These are phyloP conservation scores for Euphorbia peplus DNA, from an alignment of 345 rosid genomes.

Conservation along the genomic window DNA sequence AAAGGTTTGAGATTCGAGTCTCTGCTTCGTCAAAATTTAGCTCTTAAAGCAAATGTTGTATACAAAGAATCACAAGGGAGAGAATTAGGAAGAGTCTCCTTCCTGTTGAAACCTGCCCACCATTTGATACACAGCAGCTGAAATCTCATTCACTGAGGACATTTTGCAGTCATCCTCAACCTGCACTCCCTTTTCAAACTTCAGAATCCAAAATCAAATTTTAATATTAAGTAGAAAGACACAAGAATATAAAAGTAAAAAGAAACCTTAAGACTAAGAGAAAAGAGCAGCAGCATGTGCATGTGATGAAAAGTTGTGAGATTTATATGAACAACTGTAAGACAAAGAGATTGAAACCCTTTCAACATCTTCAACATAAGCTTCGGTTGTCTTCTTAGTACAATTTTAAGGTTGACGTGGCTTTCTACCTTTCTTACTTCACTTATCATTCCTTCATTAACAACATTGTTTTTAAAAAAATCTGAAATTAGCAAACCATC, in stretches of 20 bases:
- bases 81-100: slow-evolving; percentile 18
- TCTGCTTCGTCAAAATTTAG: too few species aligned
- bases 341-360: slow-evolving; percentile 44
- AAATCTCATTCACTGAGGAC: slow-evolving; percentile 46
- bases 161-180: slow-evolving; percentile 49
- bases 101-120: slow-evolving; percentile 43
- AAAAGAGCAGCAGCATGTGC: slow-evolving; percentile 55
- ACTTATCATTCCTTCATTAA: too few species aligned
- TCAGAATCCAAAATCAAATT: not conserved
- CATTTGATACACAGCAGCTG: slow-evolving; percentile 50
- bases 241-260: not conserved
- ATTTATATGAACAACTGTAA: slow-evolving; percentile 52
- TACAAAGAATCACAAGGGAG: slow-evolving; percentile 7
- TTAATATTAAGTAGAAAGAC: not conserved
- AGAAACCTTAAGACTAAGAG: slow-evolving; percentile 60
- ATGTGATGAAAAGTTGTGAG: slow-evolving; percentile 41
- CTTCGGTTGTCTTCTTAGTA: slow-evolving; percentile 42
- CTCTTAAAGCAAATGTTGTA: too few species aligned
- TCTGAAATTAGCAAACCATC: too few species aligned
- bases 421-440: slow-evolving; percentile 60
- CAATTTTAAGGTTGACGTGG: slow-evolving; percentile 59
- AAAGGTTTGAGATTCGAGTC: too few species aligned
- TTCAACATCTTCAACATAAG: slow-evolving; percentile 49
- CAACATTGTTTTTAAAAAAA: slow-evolving; percentile 33
- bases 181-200: slow-evolving; percentile 27